Evolutionary conservation across 129 eudicot genomes (phyloP).

Genomic region (Deinandra increscens): DNA sequence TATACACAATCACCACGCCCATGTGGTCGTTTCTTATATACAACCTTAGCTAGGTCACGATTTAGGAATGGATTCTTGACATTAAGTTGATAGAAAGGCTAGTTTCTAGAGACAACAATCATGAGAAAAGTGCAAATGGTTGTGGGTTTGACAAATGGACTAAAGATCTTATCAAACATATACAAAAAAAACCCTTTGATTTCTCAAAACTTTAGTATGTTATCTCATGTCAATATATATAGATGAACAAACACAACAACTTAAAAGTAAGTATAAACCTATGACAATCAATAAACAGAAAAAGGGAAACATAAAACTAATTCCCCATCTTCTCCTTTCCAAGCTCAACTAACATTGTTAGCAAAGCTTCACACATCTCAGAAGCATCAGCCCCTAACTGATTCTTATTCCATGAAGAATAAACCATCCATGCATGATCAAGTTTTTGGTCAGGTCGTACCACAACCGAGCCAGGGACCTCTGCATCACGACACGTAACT

Average conservation of each 20-base stretch:
- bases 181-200: background rate
- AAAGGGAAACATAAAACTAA: constrained; percentile 13
- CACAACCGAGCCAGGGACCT: constrained; percentile 94
- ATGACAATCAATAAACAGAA: background rate
- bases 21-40: no score
- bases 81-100: no score
- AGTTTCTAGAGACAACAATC: no score
- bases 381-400: constrained; percentile 62
- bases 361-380: constrained; percentile 94
- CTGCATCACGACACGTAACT: constrained; percentile 94
- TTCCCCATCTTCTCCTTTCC: constrained; percentile 31
- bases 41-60: no score
- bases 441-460: constrained; percentile 73
- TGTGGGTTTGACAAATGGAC: no score
- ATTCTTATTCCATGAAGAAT: constrained; percentile 77
- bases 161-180: no score
- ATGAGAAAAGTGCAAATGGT: no score
- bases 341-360: constrained; percentile 76
- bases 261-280: background rate
- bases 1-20: no score
- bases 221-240: background rate
- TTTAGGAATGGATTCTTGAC: no score
- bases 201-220: background rate
- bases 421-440: constrained; percentile 98
- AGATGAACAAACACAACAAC: background rate